Percentiles rank a stretch among this genome's conserved stretches.
Evolutionary conservation across 306 rosid genomes (phyloP).

Genomic region (Alnus glutinosa): DNA sequence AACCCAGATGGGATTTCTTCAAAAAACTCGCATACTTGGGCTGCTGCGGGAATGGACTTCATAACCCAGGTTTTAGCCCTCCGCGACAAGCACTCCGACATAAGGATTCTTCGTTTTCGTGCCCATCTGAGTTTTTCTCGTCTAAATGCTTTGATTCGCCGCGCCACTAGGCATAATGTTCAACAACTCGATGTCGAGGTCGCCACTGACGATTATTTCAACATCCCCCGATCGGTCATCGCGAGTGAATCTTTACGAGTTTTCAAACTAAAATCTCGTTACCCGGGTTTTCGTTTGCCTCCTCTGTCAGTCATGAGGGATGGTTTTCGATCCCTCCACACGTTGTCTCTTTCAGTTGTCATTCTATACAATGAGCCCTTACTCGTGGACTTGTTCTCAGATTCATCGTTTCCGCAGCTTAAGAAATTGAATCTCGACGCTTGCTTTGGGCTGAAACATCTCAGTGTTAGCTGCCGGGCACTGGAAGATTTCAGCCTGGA

Average conservation of each 20-base stretch:
- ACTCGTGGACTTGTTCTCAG: slow-evolving; percentile 56
- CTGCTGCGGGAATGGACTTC: slow-evolving; percentile 34
- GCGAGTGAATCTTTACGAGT: slow-evolving; percentile 45
- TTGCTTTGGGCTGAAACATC: slow-evolving; percentile 53
- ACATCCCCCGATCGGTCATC: slow-evolving; percentile 66
- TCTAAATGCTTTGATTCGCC: slow-evolving; percentile 57
- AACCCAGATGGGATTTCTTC: slow-evolving; percentile 17
- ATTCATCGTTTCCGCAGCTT: slow-evolving; percentile 53
- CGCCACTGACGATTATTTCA: slow-evolving; percentile 56
- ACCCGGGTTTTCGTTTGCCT: slow-evolving; percentile 66
- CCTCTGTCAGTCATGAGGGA: slow-evolving; percentile 56
- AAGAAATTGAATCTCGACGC: slow-evolving; percentile 49
- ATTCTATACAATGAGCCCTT: slow-evolving; percentile 47
- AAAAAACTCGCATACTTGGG: slow-evolving; percentile 5
- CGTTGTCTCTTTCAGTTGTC: slow-evolving; percentile 46
- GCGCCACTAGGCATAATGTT: slow-evolving; percentile 60
- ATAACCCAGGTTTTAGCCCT: slow-evolving; percentile 50
- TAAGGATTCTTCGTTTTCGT: slow-evolving; percentile 57
- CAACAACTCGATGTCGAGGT: slow-evolving; percentile 64
- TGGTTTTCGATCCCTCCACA: slow-evolving; percentile 55
- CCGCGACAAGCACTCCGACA: slow-evolving; percentile 52
- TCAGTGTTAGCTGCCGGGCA: slow-evolving; percentile 47
- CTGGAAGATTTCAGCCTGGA: slow-evolving; percentile 55
- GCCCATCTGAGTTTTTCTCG: slow-evolving; percentile 60
- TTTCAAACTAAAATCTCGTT: slow-evolving; percentile 48